Evolutionary conservation across 2,329 filamentous ascomycete species (phyloP).

Genomic region (Cladosporium sp.): DNA sequence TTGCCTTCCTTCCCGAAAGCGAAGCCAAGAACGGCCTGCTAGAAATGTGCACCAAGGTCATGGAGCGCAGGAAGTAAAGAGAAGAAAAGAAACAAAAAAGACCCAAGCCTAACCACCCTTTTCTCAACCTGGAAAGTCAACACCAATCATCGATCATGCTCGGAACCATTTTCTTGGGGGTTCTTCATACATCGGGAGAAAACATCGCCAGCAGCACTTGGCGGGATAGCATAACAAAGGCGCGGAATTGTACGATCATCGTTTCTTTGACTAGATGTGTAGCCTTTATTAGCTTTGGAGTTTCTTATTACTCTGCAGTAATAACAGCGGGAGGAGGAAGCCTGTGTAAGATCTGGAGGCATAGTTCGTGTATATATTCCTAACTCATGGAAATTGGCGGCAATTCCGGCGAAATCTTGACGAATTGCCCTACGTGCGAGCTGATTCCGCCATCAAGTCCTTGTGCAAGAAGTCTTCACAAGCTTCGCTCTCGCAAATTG

Average conservation of each 20-base stretch:
- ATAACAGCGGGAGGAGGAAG: neutral
- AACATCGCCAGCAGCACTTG: no score
- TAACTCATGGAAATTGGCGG: no score
- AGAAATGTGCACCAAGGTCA: constrained; percentile 90
- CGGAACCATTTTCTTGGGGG: neutral
- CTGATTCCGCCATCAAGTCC: no score
- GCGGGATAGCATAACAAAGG: no score
- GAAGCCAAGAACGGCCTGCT: constrained; percentile 88
- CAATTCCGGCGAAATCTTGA: no score
- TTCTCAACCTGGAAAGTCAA: neutral
- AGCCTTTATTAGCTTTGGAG: neutral
- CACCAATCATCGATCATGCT: neutral
- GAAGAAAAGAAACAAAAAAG: neutral
- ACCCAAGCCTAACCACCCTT: no score
- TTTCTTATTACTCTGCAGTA: neutral
- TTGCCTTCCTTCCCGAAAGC: constrained; percentile 81
- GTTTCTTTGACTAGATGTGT: neutral
- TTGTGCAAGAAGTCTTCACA: no score
- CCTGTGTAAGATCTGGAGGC: no score
- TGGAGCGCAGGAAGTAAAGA: constrained; percentile 74
- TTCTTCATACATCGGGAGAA: no score
- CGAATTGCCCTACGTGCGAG: no score
- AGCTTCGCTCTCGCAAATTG: no score
- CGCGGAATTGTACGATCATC: no score
- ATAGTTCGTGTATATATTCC: neutral